phyloP scores from a whole-genome alignment of 345 rosid genomes.

The Mercurialis annua region DNA sequence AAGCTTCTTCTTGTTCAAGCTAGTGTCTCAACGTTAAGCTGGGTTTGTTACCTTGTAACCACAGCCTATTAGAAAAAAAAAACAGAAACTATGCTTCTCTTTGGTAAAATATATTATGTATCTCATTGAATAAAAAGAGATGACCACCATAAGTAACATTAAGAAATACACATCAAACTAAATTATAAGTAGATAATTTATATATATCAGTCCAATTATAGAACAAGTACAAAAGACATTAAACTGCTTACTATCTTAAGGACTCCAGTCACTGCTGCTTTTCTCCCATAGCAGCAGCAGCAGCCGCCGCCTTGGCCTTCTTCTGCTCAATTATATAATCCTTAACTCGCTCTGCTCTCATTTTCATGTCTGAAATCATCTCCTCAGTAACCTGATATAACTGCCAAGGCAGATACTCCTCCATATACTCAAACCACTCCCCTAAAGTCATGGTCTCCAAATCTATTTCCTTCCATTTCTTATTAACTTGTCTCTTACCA shows the following conservation, averaged over 20 bases:
- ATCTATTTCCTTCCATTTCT: conserved; percentile 19
- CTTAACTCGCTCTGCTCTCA: conserved; percentile 38
- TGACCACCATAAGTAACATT: neutral
- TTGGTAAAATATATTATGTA: neutral
- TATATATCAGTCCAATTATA: neutral
- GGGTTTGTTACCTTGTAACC: too few relatives aligned
- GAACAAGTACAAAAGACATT: neutral
- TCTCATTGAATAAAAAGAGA: neutral
- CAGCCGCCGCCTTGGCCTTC: conserved; percentile 22
- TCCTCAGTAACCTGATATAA: conserved; percentile 52
- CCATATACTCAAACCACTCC: conserved; percentile 67
- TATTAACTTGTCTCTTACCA: neutral
- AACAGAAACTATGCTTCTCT: too few relatives aligned
- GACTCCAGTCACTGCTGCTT: neutral
- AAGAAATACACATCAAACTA: neutral
- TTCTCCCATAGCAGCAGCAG: conserved; percentile 1
- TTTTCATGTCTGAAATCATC: conserved; percentile 55
- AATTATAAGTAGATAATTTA: neutral
- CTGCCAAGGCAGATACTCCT: conserved; percentile 46
- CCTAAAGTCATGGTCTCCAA: conserved; percentile 50
- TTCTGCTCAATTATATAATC: conserved; percentile 50
- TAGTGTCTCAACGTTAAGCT: too few relatives aligned
- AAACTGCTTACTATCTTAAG: neutral
- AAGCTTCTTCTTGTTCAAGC: too few relatives aligned
- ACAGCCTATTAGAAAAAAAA: too few relatives aligned